Base-by-base conservation (phyloP, 257 asterid genomes). In the Euphrasia confusa region DNA sequence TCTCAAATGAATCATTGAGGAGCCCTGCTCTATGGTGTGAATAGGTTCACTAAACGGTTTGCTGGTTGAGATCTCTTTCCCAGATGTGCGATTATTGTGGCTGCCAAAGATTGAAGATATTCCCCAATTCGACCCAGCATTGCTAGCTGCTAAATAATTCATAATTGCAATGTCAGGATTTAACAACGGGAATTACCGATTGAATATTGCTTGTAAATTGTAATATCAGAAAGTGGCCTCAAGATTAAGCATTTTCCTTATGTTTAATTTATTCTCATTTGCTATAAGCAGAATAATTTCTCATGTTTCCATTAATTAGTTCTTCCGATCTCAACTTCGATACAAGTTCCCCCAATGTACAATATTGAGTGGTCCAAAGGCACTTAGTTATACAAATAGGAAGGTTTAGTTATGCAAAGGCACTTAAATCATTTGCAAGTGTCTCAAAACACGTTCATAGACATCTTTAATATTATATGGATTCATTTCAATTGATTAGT, bases 61-160 rank as follows among this genome's bases (percentile, higher is more conserved):
- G 78, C 77, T 83, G 15, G 70, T 70, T 12, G 78, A 68, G 73
- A 72, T 81, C 57, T 85, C 97, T 71, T 85, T 89, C 5, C 66
- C 67, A 74, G 84, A 63, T 27, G 81, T 8, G 45, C 95, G 92
- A 70, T 71, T 74, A 60, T 78, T 77, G 52, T 74, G 60, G 45
- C 93, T 77, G 60, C 99, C 97, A 69, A 93, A 89, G 58, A 93
- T 89, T 28, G 99, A 87, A 68, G 99, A 82, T 73, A 93, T 87
- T 59, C 99, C 95, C 97, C 99, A 92, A 63, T 72, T 60, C 30
- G 99, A 87, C 72, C 81, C 84, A 62, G 80, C 30, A 72, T 67
- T 82, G 73, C 67, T 74, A 66, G 74, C 96, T 85, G 84, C 45
- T 40, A 6, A 40, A 70, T 27, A 45, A 70, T 61, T 56, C 52